Evolutionary conservation across 2,329 filamentous ascomycete genomes (phyloP).

Genomic region (Fusarium sacchari): DNA sequence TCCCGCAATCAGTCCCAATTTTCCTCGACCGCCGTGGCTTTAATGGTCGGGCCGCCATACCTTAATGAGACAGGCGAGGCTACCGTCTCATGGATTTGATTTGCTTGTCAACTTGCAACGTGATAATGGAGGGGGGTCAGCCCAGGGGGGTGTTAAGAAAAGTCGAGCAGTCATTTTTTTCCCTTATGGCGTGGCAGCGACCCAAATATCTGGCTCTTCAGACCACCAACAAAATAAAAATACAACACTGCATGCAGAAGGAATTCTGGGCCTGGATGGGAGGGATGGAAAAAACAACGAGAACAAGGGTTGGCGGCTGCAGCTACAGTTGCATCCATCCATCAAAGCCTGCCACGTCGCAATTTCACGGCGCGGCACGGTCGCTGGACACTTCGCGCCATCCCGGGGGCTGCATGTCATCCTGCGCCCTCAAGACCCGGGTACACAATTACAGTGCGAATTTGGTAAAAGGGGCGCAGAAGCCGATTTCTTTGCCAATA

Average conservation of each 20-base stretch:
- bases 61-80: constrained; percentile 34
- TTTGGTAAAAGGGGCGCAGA: background rate
- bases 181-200: background rate
- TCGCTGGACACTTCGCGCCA: constrained; percentile 42
- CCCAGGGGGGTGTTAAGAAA: background rate
- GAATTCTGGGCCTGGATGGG: background rate
- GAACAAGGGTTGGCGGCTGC: constrained; percentile 16
- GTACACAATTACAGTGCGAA: constrained; percentile 36
- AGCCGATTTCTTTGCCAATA: constrained; percentile 22
- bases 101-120: background rate
- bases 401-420: constrained; percentile 46
- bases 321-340: constrained; percentile 28
- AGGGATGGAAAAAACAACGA: background rate
- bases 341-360: constrained; percentile 44
- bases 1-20: constrained; percentile 46
- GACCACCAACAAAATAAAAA: background rate
- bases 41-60: constrained; percentile 36
- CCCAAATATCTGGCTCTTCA: constrained; percentile 10
- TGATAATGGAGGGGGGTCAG: background rate
- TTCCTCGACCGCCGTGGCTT: constrained; percentile 39
- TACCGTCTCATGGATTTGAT: constrained; percentile 28
- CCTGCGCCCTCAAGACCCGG: constrained; percentile 30
- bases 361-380: constrained; percentile 46
- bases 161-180: constrained; percentile 3
- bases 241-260: constrained; percentile 1